A percentile compares a stretch with the other conserved stretches of the same genome.
phyloP scores from a whole-genome alignment of 805 yeast species.

The Wickerhamiella cacticola region DNA sequence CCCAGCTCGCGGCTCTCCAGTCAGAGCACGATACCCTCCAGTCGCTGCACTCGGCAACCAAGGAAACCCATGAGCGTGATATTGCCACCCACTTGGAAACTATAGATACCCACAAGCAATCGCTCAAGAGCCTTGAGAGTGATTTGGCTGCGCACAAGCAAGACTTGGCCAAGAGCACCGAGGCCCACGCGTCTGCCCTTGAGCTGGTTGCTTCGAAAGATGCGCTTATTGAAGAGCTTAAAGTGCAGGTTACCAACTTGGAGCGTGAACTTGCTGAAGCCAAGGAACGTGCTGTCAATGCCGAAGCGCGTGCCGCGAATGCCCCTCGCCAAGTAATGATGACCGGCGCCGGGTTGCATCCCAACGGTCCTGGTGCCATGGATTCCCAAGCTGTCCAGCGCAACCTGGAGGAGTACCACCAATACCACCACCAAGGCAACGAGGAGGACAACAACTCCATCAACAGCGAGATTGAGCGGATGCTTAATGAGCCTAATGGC shows the following conservation, averaged over 20 bases:
- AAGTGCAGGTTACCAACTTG: slow-evolving; percentile 22
- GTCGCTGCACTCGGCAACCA: slow-evolving; percentile 7
- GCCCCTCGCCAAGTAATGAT: slow-evolving; percentile 13
- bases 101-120: slow-evolving; percentile 3
- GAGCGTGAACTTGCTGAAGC: slow-evolving; percentile 23
- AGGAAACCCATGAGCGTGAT: slow-evolving; percentile 12
- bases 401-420: slow-evolving; percentile 23
- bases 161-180: neutral
- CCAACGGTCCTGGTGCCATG: slow-evolving; percentile 27
- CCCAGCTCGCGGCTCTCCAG: slow-evolving; percentile 9
- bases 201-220: slow-evolving; percentile 6
- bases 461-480: slow-evolving; percentile 73
- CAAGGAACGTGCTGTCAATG: slow-evolving; percentile 14
- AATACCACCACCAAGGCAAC: slow-evolving; percentile 23
- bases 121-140: slow-evolving; percentile 14
- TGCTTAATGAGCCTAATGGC: slow-evolving; percentile 17
- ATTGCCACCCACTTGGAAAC: slow-evolving; percentile 1
- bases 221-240: slow-evolving; percentile 25
- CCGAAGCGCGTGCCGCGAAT: slow-evolving; percentile 11
- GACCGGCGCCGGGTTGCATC: slow-evolving; percentile 11
- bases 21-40: slow-evolving; percentile 10
- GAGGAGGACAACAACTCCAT: slow-evolving; percentile 30
- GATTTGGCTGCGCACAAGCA: slow-evolving; percentile 6
- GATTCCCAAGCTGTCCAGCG: slow-evolving; percentile 3
- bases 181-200: slow-evolving; percentile 23